Evolutionary conservation across 2,329 filamentous ascomycete species (phyloP).

Genomic region (Aspergillus uvarum): DNA sequence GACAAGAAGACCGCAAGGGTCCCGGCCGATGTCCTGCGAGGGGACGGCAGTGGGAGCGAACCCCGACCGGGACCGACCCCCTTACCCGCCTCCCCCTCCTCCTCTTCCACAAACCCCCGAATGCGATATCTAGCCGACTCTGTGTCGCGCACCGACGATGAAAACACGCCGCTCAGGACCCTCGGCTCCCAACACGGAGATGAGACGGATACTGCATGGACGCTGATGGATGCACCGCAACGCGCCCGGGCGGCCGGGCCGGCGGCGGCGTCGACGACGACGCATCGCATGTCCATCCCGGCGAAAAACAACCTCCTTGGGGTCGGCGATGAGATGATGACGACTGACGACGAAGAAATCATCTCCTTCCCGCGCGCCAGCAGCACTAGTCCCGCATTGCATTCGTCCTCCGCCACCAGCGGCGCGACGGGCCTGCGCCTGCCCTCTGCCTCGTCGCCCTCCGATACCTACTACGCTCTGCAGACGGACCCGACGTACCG

Average conservation of each 20-base stretch:
- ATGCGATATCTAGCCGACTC: constrained; percentile 15
- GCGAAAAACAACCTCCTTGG: constrained; percentile 58
- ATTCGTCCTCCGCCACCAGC: constrained; percentile 16
- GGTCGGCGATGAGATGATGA: constrained; percentile 66
- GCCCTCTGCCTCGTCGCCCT: constrained; percentile 54
- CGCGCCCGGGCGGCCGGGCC: constrained; percentile 24
- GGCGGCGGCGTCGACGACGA: constrained; percentile 22
- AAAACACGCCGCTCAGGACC: constrained; percentile 13
- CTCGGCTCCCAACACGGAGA: constrained; percentile 14
- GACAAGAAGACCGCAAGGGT: constrained; percentile 29
- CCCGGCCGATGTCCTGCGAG: constrained; percentile 15
- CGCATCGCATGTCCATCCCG: constrained; percentile 37
- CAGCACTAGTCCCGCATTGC: constrained; percentile 31
- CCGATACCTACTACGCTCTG: constrained; percentile 63
- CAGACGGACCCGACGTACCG: constrained; percentile 38
- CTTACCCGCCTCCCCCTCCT: not conserved
- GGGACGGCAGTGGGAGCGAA: constrained; percentile 19
- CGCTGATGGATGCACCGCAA: constrained; percentile 19
- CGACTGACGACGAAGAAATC: constrained; percentile 80
- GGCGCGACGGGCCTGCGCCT: constrained; percentile 26
- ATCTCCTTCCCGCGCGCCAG: constrained; percentile 61
- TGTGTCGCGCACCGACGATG: constrained; percentile 11
- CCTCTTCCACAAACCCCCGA: constrained; percentile 6
- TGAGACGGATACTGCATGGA: constrained; percentile 16
- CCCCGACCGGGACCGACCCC: constrained; percentile 5